phyloP scores from a whole-genome alignment of 768 basidiomycete species.

The Kwoniella heveanensis region DNA sequence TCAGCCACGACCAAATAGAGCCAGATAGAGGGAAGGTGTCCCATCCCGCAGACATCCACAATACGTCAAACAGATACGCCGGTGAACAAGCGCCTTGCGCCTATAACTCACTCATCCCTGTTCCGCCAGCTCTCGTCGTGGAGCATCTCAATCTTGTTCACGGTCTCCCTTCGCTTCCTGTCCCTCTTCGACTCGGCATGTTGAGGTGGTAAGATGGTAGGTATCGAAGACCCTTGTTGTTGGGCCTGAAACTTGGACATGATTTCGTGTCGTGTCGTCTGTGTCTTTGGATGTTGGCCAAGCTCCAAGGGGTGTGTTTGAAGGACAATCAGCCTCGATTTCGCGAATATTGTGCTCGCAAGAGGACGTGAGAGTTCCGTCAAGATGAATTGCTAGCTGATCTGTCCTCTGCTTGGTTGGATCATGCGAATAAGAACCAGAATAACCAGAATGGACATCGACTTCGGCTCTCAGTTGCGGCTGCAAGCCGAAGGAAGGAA shows the following conservation, averaged over 20 bases:
- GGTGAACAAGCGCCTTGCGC: no score
- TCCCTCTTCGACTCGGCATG: conserved; percentile 56
- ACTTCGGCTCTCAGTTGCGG: no score
- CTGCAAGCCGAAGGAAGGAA: background rate
- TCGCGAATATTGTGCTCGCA: no score
- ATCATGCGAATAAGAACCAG: no score
- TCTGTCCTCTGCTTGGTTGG: no score
- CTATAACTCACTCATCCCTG: conserved; percentile 52
- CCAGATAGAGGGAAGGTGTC: no score
- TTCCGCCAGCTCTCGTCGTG: conserved; percentile 57
- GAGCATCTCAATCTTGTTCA: conserved; percentile 58
- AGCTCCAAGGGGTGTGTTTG: background rate
- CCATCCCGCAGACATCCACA: no score
- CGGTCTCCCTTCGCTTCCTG: conserved; percentile 58
- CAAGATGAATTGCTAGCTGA: no score
- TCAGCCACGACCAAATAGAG: background rate
- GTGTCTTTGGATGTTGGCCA: background rate
- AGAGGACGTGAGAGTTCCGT: no score
- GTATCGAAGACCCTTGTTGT: conserved; percentile 10
- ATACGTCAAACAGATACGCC: no score
- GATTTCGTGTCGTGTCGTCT: conserved; percentile 1
- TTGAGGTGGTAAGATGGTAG: conserved; percentile 48
- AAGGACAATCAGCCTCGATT: no score
- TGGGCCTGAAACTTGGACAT: conserved; percentile 24
- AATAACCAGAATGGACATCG: no score